Evolutionary conservation across 108 stramenopile species (phyloP).

Genomic region (Parietichytrium sp.): DNA sequence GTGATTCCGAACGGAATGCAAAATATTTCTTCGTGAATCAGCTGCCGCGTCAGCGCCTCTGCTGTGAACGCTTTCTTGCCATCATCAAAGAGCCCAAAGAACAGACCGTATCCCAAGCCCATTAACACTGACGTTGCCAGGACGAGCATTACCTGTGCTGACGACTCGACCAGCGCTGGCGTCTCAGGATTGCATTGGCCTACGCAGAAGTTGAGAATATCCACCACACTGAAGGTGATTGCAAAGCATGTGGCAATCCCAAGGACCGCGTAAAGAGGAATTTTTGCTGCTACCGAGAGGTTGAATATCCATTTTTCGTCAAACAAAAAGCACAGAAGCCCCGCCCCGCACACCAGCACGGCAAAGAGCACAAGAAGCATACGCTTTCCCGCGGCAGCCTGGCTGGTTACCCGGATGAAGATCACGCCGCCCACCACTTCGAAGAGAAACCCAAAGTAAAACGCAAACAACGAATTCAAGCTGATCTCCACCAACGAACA

Average conservation of each 20-base stretch:
- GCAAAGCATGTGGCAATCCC: background rate
- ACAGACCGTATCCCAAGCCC: constrained; percentile 27
- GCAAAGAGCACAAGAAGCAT: background rate
- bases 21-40: constrained; percentile 23
- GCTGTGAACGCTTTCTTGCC: background rate
- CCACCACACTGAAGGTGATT: background rate
- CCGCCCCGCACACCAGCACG: background rate
- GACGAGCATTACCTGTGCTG: background rate
- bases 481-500: constrained; percentile 34
- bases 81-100: background rate
- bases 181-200: background rate
- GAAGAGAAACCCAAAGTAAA: constrained; percentile 32
- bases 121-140: background rate
- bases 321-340: background rate
- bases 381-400: background rate
- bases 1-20: background rate
- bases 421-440: background rate
- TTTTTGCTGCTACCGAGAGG: background rate
- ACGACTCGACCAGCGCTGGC: background rate
- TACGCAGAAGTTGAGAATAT: background rate
- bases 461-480: constrained; percentile 12
- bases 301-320: background rate
- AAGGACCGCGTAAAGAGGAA: background rate
- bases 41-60: background rate
- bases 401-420: constrained; percentile 9